A percentile compares a stretch with the other conserved stretches of the same genome.
phyloP scores from a whole-genome alignment of 148 eudicot genomes.

The Euryodendron excelsum region DNA sequence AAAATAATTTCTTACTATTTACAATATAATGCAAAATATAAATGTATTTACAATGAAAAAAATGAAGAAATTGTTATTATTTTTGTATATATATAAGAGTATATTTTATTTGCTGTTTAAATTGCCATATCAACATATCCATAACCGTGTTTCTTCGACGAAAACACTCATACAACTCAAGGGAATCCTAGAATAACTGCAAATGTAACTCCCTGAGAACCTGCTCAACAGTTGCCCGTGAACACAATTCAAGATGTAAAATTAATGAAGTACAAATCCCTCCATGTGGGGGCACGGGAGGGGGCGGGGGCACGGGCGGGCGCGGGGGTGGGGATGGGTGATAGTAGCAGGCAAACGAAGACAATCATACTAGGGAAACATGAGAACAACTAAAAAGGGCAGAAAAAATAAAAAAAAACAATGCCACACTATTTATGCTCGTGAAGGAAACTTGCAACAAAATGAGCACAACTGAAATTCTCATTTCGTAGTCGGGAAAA shows the following conservation, averaged over 20 bases:
- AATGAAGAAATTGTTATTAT: too few relatives aligned
- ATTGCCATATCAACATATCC: too few relatives aligned
- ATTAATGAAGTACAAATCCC: too few relatives aligned
- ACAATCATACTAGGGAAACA: not conserved
- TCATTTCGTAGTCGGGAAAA: not conserved
- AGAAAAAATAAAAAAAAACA: not conserved
- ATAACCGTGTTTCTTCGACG: too few relatives aligned
- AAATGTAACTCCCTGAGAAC: not conserved
- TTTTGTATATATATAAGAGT: too few relatives aligned
- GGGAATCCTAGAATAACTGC: not conserved
- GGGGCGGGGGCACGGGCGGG: not conserved
- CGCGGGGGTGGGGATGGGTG: not conserved
- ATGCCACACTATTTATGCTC: not conserved
- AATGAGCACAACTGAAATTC: not conserved
- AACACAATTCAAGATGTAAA: not conserved
- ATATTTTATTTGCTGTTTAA: too few relatives aligned
- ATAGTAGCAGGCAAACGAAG: too few relatives aligned
- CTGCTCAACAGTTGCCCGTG: not conserved
- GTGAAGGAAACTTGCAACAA: not conserved
- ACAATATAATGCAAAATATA: too few relatives aligned
- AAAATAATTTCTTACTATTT: too few relatives aligned
- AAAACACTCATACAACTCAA: too few relatives aligned
- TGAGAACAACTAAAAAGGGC: not conserved
- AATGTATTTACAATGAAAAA: too few relatives aligned
- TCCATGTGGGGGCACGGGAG: not conserved